Conservation (phyloP, 108 stramenopile genomes). For the Skeletonema costatum region DNA sequence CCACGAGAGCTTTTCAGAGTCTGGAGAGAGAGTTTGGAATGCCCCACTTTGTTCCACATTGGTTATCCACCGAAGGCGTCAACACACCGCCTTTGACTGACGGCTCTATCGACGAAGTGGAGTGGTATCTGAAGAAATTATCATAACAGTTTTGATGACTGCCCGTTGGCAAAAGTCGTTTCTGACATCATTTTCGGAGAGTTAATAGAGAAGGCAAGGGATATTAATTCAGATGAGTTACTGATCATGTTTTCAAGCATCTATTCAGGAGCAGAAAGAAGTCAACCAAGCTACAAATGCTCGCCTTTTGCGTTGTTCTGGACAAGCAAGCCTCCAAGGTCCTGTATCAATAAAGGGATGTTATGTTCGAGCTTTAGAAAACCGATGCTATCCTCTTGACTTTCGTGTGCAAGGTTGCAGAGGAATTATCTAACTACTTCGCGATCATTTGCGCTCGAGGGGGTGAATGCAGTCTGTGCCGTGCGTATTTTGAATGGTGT, state of each 20-base stretch:
- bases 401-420: slow-evolving; percentile 16
- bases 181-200: slow-evolving; percentile 16
- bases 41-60: slow-evolving; percentile 19
- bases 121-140: slow-evolving; percentile 14
- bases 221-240: slow-evolving; percentile 10
- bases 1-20: neutral
- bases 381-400: slow-evolving; percentile 14
- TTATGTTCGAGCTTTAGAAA: slow-evolving; percentile 19
- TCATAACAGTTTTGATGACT: slow-evolving; percentile 5
- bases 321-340: neutral
- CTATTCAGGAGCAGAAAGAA: slow-evolving; percentile 7
- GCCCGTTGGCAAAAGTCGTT: slow-evolving; percentile 16
- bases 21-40: slow-evolving; percentile 8
- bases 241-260: slow-evolving; percentile 20
- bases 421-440: slow-evolving; percentile 15
- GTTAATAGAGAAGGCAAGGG: neutral
- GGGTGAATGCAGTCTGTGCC: slow-evolving; percentile 5
- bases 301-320: slow-evolving; percentile 1
- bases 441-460: slow-evolving; percentile 7
- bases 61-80: slow-evolving; percentile 2
- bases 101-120: slow-evolving; percentile 5
- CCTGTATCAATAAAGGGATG: slow-evolving; percentile 2
- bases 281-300: slow-evolving; percentile 7
- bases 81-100: neutral
- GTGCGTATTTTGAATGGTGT: neutral